Conservation (phyloP, 805 yeast species). For the Ogataea dorogensis region DNA sequence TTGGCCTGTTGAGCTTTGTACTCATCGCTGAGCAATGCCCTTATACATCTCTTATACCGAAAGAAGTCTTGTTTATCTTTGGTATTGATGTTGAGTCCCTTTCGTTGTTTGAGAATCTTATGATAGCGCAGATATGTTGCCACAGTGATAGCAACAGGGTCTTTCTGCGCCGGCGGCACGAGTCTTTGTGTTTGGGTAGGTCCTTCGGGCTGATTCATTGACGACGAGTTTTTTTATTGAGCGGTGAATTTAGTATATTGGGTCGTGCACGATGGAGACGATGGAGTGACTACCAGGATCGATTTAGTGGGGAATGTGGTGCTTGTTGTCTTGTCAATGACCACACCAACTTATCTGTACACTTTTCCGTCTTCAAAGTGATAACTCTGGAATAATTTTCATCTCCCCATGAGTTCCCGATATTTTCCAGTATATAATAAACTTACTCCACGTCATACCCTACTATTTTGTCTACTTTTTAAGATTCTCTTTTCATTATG, state of each 20-base stretch:
- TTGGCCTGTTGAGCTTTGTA: slow-evolving; percentile 43
- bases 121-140: slow-evolving; percentile 72
- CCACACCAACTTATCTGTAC: too few relatives aligned
- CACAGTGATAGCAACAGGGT: slow-evolving; percentile 62
- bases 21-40: slow-evolving; percentile 75
- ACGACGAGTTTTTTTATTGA: slow-evolving; percentile 13
- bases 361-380: too few relatives aligned
- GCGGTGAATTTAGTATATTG: slow-evolving; percentile 11
- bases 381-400: too few relatives aligned
- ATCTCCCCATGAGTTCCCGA: too few relatives aligned
- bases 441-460: background rate
- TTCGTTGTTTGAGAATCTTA: slow-evolving; percentile 70
- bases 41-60: slow-evolving; percentile 75
- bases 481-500: slow-evolving; percentile 8
- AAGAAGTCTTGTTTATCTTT: slow-evolving; percentile 77
- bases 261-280: slow-evolving; percentile 1
- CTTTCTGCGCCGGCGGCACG: slow-evolving; percentile 29
- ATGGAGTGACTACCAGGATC: background rate
- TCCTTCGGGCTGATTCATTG: slow-evolving; percentile 10
- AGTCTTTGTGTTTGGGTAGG: slow-evolving; percentile 21
- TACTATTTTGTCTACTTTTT: background rate
- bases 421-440: too few relatives aligned
- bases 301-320: too few relatives aligned
- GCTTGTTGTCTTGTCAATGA: too few relatives aligned
- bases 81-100: slow-evolving; percentile 61